These are phyloP conservation scores for Chloromonas sp. DNA, from an alignment of 163 green algal species.

Conservation along the genomic window DNA sequence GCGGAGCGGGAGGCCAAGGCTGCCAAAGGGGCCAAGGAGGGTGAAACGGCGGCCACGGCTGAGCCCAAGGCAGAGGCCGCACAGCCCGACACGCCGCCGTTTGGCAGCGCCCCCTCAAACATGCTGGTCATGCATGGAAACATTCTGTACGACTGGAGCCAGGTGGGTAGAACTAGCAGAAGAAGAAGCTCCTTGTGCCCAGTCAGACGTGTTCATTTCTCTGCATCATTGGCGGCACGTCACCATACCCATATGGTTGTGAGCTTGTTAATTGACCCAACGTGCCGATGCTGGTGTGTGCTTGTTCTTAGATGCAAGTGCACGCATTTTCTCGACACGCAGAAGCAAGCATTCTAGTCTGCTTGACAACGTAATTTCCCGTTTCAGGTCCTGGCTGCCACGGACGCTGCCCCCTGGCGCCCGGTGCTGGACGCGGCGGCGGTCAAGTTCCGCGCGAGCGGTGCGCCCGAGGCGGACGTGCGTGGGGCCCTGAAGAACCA, in stretches of 20 bases:
- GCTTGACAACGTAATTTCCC: too few relatives aligned
- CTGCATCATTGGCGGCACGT: too few relatives aligned
- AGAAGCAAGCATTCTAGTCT: too few relatives aligned
- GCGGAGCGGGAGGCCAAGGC: background rate
- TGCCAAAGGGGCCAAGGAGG: background rate
- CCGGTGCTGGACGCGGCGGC: slow-evolving; percentile 56
- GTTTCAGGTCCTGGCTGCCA: slow-evolving; percentile 50
- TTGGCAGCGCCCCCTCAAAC: background rate
- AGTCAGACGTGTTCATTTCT: too few relatives aligned
- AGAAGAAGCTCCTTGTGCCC: too few relatives aligned
- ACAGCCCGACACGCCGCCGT: too few relatives aligned
- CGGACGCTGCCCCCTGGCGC: slow-evolving; percentile 31
- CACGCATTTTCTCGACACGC: too few relatives aligned
- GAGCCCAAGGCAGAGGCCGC: too few relatives aligned
- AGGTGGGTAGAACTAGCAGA: slow-evolving; percentile 34
- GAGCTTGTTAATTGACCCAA: too few relatives aligned
- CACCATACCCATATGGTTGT: too few relatives aligned
- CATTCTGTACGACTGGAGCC: slow-evolving; percentile 76
- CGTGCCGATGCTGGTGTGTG: too few relatives aligned
- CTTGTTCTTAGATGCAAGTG: too few relatives aligned
- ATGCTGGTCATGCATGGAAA: slow-evolving; percentile 74
- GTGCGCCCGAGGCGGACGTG: slow-evolving; percentile 66
- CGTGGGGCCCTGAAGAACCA: slow-evolving; percentile 68
- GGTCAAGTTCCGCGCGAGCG: slow-evolving; percentile 57
- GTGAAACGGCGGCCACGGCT: background rate